phyloP scores from a whole-genome alignment of 1,284 basidiomycete species.

The Mycena citricolor region DNA sequence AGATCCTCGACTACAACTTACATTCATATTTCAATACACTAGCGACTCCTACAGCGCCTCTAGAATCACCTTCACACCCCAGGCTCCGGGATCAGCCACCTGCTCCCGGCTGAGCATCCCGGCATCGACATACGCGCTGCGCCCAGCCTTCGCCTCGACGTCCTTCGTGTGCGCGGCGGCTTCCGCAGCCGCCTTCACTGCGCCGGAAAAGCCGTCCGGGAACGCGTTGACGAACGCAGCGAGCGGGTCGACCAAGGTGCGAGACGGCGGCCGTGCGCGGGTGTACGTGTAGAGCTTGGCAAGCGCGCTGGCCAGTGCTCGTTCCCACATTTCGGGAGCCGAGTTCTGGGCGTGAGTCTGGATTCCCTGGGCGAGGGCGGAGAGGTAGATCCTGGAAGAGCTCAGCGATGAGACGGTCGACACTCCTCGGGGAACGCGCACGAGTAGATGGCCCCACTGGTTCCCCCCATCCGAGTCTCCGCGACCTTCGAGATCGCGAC shows the following conservation, averaged over 20 bases:
- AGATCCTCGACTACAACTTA: no score
- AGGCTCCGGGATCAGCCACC: constrained; percentile 88
- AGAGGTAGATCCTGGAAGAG: constrained; percentile 77
- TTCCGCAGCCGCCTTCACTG: constrained; percentile 62
- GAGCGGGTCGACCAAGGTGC: constrained; percentile 90
- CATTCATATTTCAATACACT: no score
- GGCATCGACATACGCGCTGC: constrained; percentile 86
- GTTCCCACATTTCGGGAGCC: constrained; percentile 61
- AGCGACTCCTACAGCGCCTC: constrained; percentile 44
- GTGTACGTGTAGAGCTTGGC: constrained; percentile 84
- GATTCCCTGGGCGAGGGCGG: constrained; percentile 78
- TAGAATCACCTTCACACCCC: constrained; percentile 81
- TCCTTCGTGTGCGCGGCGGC: constrained; percentile 77
- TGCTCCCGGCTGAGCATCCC: constrained; percentile 66
- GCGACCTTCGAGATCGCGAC: constrained; percentile 73
- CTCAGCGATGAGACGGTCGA: neutral
- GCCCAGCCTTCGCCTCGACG: constrained; percentile 83
- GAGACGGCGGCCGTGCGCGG: constrained; percentile 83
- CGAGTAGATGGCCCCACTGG: constrained; percentile 90
- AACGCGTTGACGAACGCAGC: constrained; percentile 73
- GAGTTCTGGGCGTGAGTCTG: constrained; percentile 41
- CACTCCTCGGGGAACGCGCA: constrained; percentile 36
- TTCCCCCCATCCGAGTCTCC: constrained; percentile 90
- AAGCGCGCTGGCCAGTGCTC: constrained; percentile 63
- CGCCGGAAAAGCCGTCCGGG: constrained; percentile 44